These are phyloP conservation scores for Talaromyces adpressus DNA, from an alignment of 495 filamentous ascomycete genomes.

Conservation along the genomic window DNA sequence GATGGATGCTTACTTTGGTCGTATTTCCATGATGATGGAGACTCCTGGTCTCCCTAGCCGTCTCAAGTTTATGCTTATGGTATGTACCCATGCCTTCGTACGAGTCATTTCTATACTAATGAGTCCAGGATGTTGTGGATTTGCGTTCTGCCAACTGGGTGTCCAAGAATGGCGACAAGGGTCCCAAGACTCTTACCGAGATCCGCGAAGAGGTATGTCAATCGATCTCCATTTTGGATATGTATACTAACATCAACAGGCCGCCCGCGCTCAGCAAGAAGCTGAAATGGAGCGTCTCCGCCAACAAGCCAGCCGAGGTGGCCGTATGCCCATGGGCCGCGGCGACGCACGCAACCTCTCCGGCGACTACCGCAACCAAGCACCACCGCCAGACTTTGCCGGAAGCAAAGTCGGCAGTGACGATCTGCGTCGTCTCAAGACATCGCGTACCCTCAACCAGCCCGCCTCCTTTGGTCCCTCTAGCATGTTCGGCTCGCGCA, in stretches of 20 bases:
- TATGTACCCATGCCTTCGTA: constrained; percentile 20
- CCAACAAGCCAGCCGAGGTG: constrained; percentile 44
- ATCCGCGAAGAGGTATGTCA: constrained; percentile 71
- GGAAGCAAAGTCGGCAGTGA: constrained; percentile 81
- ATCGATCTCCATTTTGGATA: background rate
- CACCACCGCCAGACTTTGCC: constrained; percentile 60
- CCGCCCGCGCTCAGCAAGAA: constrained; percentile 59
- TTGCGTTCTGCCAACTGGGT: constrained; percentile 67
- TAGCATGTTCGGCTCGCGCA: constrained; percentile 72
- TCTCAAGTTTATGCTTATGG: constrained; percentile 90
- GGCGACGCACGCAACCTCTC: constrained; percentile 82
- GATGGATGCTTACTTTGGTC: constrained; percentile 91
- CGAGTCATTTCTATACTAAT: background rate
- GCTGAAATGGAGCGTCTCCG: constrained; percentile 48
- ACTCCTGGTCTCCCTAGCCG: constrained; percentile 75
- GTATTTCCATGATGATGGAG: constrained; percentile 74
- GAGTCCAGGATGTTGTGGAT: constrained; percentile 69
- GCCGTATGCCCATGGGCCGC: constrained; percentile 66
- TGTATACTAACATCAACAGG: constrained; percentile 35
- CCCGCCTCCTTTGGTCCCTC: constrained; percentile 60
- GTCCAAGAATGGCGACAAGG: constrained; percentile 80
- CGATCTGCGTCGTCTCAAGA: constrained; percentile 74
- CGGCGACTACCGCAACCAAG: constrained; percentile 51
- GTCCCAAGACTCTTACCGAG: constrained; percentile 91
- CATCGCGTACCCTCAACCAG: constrained; percentile 55